A percentile compares a stretch with the other conserved stretches of the same genome.
These are phyloP conservation scores for Cucurbitaria berberidis DNA, from an alignment of 2,329 filamentous ascomycete genomes.

Conservation along the genomic window DNA sequence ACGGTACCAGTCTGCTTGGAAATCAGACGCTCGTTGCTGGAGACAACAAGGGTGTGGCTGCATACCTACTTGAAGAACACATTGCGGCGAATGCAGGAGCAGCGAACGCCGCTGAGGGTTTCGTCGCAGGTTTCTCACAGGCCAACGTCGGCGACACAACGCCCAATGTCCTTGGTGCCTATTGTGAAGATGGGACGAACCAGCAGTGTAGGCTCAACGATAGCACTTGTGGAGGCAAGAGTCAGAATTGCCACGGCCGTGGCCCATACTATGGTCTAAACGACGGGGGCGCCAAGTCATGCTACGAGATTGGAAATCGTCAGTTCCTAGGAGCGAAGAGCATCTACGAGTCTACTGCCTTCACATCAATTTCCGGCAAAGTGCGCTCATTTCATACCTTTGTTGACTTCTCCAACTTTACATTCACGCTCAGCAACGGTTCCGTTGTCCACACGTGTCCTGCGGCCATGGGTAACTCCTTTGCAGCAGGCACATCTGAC, in stretches of 20 bases:
- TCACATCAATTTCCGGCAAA: slow-evolving; percentile 64
- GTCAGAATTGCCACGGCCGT: slow-evolving; percentile 74
- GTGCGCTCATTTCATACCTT: slow-evolving; percentile 86
- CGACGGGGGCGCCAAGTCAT: slow-evolving; percentile 71
- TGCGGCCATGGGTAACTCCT: slow-evolving; percentile 87
- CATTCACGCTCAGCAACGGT: slow-evolving; percentile 76
- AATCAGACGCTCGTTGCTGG: slow-evolving; percentile 91
- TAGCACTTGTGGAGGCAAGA: slow-evolving; percentile 80
- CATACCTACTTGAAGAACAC: slow-evolving; percentile 80
- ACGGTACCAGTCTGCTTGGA: slow-evolving; percentile 87
- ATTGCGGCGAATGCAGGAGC: slow-evolving; percentile 53
- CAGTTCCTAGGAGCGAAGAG: slow-evolving; percentile 68
- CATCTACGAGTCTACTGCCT: slow-evolving; percentile 61
- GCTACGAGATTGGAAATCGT: slow-evolving; percentile 76
- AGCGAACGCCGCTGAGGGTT: slow-evolving; percentile 64
- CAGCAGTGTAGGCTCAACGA: slow-evolving; percentile 76
- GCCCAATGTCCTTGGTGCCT: slow-evolving; percentile 86
- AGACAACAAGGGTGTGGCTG: slow-evolving; percentile 97
- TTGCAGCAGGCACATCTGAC: slow-evolving; percentile 91
- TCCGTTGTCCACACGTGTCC: slow-evolving; percentile 76
- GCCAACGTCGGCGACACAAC: slow-evolving; percentile 90
- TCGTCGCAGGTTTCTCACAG: slow-evolving; percentile 92
- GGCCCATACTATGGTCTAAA: slow-evolving; percentile 72
- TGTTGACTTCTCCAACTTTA: slow-evolving; percentile 77
- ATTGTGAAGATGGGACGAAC: slow-evolving; percentile 80